A percentile compares a stretch with the other conserved stretches of the same genome.
Evolutionary conservation across 1,139 yeast genomes (phyloP).

Genomic region (Diutina siamensis): DNA sequence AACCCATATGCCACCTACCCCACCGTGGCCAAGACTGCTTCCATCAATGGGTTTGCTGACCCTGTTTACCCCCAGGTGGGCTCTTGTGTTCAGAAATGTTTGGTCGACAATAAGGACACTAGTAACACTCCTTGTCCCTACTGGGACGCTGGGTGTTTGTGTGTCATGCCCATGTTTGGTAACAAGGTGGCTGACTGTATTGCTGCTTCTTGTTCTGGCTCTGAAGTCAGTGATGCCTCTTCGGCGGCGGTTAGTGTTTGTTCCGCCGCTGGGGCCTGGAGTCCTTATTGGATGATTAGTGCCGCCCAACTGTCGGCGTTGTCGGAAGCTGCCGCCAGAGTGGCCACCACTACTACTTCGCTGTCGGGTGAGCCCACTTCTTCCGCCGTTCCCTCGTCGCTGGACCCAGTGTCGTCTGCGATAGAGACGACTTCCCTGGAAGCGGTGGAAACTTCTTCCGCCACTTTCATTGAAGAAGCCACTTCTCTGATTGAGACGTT

Average conservation of each 20-base stretch:
- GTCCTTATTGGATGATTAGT: not conserved
- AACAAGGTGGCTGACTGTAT: constrained; percentile 10
- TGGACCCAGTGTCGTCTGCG: not conserved
- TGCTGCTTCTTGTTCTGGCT: constrained; percentile 6
- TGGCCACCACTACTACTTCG: not conserved
- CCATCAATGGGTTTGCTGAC: constrained; percentile 13
- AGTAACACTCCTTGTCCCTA: constrained; percentile 12
- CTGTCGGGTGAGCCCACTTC: not conserved
- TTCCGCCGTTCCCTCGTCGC: not conserved
- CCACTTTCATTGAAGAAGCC: not conserved
- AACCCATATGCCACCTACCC: constrained; percentile 10
- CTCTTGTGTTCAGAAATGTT: constrained; percentile 9
- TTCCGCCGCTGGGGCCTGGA: not conserved
- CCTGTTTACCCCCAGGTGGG: constrained; percentile 9
- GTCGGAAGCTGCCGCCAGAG: not conserved
- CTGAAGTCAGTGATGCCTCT: not conserved
- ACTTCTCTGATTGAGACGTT: not conserved
- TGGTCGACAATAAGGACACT: not conserved
- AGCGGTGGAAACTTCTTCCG: not conserved
- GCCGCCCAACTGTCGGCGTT: not conserved
- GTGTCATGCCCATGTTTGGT: constrained; percentile 11
- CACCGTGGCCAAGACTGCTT: constrained; percentile 11
- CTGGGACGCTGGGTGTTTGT: constrained; percentile 13
- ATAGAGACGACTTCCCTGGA: not conserved
- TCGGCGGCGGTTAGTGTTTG: not conserved